Base-by-base conservation (phyloP, 2,329 filamentous ascomycete species). In the Exophiala bonariae region DNA sequence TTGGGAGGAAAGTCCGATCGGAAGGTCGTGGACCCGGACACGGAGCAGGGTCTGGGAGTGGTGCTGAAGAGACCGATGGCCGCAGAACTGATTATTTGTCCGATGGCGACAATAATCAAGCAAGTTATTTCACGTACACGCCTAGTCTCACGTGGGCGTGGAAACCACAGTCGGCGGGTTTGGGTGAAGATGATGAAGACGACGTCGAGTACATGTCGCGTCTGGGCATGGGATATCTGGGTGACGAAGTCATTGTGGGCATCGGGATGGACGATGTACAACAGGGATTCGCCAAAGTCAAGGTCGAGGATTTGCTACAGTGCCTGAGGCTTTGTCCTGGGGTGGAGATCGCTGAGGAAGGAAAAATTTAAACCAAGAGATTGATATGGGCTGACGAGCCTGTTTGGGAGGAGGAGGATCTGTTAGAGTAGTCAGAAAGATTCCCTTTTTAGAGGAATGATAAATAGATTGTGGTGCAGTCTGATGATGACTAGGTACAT, bases 161-260 rank as follows among this genome's bases (percentile, higher is more conserved):
- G 65, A 42, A 37, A 22, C 40, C 44, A 18, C 41, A 49, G 26
- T 43, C 44, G 11, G 38, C 38, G 5, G 30, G 22, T 11, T 28
- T 42, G 4, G 42, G 32, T 1, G 28, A 47, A 8, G 34, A 50
- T 17, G 30, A 36, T 20, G 36, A 44, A 57, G 59, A 32, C 8
- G 50, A 55, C 38, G 33, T 60, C 28, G 63, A 59, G n/a, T 61
- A 64, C 46, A 46, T 64, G n/a, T 56, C 56, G 42, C 61, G 62
- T 35, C 64, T 66, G 47, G 61, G 63, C 2, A 62, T 57, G 2
- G 67, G 67, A 9, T 69, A 58, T 47, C 50, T 70, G 10, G 66
- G 67, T 43, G 66, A 70, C 47, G 64, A 70, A n/a, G 59, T 70
- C n/a, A 47, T 70, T 16, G 42, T 70, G 23, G 67, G 65, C 14